Conservation (phyloP, 305 asterid genomes). For the Fraxinus greggii region DNA sequence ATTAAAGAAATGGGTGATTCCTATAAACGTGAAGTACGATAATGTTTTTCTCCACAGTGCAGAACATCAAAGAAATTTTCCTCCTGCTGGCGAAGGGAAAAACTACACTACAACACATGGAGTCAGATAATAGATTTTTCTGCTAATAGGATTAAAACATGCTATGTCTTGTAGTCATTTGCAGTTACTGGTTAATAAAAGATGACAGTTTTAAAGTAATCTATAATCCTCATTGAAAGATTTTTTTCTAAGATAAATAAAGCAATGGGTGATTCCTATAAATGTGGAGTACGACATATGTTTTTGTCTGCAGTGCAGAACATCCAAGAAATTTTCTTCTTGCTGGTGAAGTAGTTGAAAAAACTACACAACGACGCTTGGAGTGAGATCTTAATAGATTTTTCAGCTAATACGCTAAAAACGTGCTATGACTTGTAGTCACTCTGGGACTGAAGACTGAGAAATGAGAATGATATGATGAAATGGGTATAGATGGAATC, state of each 20-base stretch:
- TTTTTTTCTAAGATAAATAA: background rate
- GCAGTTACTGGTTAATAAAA: background rate
- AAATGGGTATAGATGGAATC: background rate
- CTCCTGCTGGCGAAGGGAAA: constrained; percentile 6
- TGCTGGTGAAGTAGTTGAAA: constrained; percentile 8
- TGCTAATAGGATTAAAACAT: background rate
- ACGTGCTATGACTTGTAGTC: background rate
- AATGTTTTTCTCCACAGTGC: constrained; percentile 2
- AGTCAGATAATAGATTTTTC: background rate
- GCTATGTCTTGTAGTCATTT: background rate
- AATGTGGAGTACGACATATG: constrained; percentile 6
- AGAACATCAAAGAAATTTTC: background rate
- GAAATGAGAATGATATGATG: background rate
- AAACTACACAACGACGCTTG: background rate
- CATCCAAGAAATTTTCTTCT: constrained; percentile 7
- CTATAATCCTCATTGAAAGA: background rate
- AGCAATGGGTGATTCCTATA: background rate
- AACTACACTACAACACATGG: background rate
- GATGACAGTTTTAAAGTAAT: background rate
- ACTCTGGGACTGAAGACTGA: constrained; percentile 2
- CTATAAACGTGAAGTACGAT: constrained; percentile 6
- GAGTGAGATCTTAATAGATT: constrained; percentile 1
- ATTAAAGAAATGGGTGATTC: background rate
- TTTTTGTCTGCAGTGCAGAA: constrained; percentile 12
- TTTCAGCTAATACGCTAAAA: constrained; percentile 1